Conservation (phyloP, 1,284 basidiomycete species). For the Ceratobasidium sp. region DNA sequence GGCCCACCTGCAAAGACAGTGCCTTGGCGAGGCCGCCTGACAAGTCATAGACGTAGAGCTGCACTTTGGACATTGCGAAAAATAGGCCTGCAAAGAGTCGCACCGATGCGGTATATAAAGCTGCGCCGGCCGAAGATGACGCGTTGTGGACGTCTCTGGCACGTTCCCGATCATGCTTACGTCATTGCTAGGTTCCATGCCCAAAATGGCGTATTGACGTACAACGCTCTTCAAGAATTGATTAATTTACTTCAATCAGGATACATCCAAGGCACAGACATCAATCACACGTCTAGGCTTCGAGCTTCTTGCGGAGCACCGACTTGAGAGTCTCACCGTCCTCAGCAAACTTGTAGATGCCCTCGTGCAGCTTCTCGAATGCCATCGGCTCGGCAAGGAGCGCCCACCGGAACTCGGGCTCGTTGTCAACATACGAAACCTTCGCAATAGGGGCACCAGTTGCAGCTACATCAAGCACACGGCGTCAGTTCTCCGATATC, state of each 20-base stretch:
- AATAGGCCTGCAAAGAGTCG: background rate
- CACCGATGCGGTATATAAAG: background rate
- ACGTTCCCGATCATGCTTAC: slow-evolving; percentile 26
- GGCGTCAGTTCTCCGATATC: too few relatives aligned
- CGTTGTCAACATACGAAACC: slow-evolving; percentile 89
- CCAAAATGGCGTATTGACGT: background rate
- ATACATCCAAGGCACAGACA: slow-evolving; percentile 21
- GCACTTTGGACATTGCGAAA: slow-evolving; percentile 56
- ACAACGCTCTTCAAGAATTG: slow-evolving; percentile 13
- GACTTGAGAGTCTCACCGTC: slow-evolving; percentile 91
- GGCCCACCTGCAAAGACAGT: slow-evolving; percentile 78
- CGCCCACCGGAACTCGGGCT: slow-evolving; percentile 94
- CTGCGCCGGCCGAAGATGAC: slow-evolving; percentile 5
- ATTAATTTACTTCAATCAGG: slow-evolving; percentile 38
- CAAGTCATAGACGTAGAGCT: slow-evolving; percentile 91
- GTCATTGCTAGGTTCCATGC: slow-evolving; percentile 2
- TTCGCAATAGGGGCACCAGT: slow-evolving; percentile 73
- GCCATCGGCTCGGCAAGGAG: slow-evolving; percentile 94
- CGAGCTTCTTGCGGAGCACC: slow-evolving; percentile 81
- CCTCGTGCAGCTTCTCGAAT: slow-evolving; percentile 95
- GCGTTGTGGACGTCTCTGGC: slow-evolving; percentile 24
- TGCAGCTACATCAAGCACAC: slow-evolving; percentile 56
- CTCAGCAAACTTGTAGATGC: slow-evolving; percentile 96
- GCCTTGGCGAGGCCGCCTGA: slow-evolving; percentile 82
- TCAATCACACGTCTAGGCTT: slow-evolving; percentile 51